phyloP scores from a whole-genome alignment of 768 basidiomycete genomes.

The Trametes gibbosa region DNA sequence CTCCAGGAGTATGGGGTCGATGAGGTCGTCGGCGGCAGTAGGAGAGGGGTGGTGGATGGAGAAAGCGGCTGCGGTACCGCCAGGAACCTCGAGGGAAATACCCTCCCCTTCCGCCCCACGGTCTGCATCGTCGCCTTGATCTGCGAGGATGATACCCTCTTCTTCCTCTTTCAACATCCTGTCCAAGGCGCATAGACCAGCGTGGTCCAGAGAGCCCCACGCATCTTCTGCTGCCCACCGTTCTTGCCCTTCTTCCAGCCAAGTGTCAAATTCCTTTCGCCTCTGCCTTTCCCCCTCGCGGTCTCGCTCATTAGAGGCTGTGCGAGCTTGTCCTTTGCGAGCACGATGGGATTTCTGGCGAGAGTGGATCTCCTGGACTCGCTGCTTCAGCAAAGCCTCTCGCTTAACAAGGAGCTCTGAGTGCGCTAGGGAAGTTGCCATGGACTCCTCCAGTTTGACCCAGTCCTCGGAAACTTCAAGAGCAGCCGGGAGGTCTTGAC shows the following conservation, averaged over 20 bases:
- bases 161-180: constrained; percentile 33
- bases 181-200: constrained; percentile 36
- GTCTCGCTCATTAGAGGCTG: constrained; percentile 19
- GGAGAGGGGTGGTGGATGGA: background rate
- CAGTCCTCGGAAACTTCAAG: constrained; percentile 51
- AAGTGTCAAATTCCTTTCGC: constrained; percentile 22
- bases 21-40: constrained; percentile 18
- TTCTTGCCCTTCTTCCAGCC: constrained; percentile 23
- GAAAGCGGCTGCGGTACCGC: background rate
- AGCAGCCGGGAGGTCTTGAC: constrained; percentile 42
- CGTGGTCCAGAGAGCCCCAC: constrained; percentile 29
- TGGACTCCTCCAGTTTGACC: constrained; percentile 46
- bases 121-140: background rate
- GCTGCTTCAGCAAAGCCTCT: constrained; percentile 20
- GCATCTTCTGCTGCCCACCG: constrained; percentile 31
- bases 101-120: background rate
- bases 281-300: constrained; percentile 27
- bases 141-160: constrained; percentile 13
- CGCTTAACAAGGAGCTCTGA: constrained; percentile 32
- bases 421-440: constrained; percentile 32
- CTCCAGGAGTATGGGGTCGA: constrained; percentile 32
- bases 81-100: background rate
- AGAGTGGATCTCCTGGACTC: constrained; percentile 17
- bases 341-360: constrained; percentile 23
- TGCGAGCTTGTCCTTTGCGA: constrained; percentile 19